Conservation (phyloP, 306 rosid species). For the Potentilla sterilis region DNA sequence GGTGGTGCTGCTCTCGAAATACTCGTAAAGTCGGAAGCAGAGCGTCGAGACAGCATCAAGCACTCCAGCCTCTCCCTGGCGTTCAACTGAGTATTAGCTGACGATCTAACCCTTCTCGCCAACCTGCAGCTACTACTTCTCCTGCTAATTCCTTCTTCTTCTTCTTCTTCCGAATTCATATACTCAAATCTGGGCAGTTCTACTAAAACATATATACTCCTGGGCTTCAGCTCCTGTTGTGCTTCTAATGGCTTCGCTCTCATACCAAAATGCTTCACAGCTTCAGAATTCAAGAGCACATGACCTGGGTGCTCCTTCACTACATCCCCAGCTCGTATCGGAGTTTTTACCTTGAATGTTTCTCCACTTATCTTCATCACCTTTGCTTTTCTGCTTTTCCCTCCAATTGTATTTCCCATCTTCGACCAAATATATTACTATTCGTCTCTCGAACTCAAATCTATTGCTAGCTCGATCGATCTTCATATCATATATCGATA, state of each 20-base stretch:
- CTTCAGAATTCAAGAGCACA: slow-evolving; percentile 54
- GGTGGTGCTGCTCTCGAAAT: too few species aligned
- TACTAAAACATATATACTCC: slow-evolving; percentile 53
- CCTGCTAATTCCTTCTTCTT: too few species aligned
- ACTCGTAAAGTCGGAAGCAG: too few species aligned
- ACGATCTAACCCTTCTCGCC: too few species aligned
- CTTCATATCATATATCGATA: not conserved
- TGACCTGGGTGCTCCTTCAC: slow-evolving; percentile 59
- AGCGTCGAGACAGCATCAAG: too few species aligned
- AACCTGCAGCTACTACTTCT: too few species aligned
- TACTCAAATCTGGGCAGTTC: slow-evolving; percentile 38
- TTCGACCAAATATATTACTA: not conserved
- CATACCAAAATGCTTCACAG: slow-evolving; percentile 55
- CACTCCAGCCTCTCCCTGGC: too few species aligned
- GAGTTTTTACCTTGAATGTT: slow-evolving; percentile 58
- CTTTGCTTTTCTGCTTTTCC: slow-evolving; percentile 60
- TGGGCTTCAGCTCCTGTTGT: slow-evolving; percentile 51
- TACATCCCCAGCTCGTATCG: slow-evolving; percentile 52
- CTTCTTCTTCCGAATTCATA: too few species aligned
- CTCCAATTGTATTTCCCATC: slow-evolving; percentile 74
- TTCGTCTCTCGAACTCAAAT: not conserved
- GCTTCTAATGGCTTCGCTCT: slow-evolving; percentile 73
- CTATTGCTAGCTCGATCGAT: not conserved
- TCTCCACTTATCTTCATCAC: slow-evolving; percentile 83
- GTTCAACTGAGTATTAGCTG: too few species aligned